phyloP scores from a whole-genome alignment of 139 green algal genomes.

The Tetraselmis chui region DNA sequence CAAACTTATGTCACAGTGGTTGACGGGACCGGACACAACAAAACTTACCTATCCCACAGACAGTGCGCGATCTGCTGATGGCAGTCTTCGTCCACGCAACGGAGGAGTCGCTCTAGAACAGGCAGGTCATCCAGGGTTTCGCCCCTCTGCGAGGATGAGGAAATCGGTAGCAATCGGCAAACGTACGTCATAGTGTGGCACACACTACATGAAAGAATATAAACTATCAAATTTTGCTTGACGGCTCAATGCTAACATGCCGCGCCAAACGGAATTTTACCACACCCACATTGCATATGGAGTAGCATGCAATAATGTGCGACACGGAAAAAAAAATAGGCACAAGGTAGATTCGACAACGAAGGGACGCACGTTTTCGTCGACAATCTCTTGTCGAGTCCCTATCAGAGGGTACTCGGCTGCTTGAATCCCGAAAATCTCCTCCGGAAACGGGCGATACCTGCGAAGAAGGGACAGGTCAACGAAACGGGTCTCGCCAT shows the following conservation, averaged over 20 bases:
- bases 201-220: neutral
- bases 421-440: conserved; percentile 31
- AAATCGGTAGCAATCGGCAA: neutral
- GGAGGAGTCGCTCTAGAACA: conserved; percentile 64
- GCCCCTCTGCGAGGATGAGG: conserved; percentile 22
- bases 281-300: neutral
- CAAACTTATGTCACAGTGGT: too few species aligned
- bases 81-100: conserved; percentile 48
- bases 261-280: too few species aligned
- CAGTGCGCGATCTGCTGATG: conserved; percentile 51
- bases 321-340: too few species aligned
- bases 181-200: neutral
- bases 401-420: conserved; percentile 54
- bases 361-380: conserved; percentile 29
- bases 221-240: neutral
- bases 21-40: neutral
- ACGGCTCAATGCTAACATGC: too few species aligned
- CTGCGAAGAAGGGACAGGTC: too few species aligned
- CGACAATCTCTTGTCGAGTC: conserved; percentile 40
- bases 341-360: too few species aligned
- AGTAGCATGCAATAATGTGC: neutral
- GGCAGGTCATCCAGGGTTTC: conserved; percentile 49
- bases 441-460: conserved; percentile 50
- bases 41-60: conserved; percentile 51
- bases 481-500: conserved; percentile 11